Conservation (phyloP, 305 asterid genomes). For the Caryopteris hybrid region DNA sequence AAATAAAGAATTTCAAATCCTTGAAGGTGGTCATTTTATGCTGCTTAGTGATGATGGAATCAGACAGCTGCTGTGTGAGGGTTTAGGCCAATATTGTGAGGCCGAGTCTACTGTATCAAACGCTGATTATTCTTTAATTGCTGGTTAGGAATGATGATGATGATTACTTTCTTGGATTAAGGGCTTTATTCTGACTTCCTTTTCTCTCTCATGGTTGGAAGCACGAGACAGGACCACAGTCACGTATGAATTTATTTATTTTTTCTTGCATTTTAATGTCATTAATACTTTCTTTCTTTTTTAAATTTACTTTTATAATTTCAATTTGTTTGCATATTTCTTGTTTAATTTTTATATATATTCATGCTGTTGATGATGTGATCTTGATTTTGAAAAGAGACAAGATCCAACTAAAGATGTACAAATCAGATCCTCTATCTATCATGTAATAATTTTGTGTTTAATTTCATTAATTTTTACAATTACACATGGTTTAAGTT, state of each 20-base stretch:
- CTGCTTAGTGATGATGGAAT: background rate
- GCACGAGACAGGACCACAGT: constrained; percentile 40
- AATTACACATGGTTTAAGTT: background rate
- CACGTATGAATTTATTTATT: background rate
- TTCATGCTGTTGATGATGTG: background rate
- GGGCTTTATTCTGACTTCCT: constrained; percentile 23
- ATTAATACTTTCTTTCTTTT: background rate
- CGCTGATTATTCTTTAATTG: constrained; percentile 14
- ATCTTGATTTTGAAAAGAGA: constrained; percentile 12
- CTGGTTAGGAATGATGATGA: constrained; percentile 35
- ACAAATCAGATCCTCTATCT: background rate
- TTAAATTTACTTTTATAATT: too few relatives aligned
- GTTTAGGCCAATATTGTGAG: constrained; percentile 21
- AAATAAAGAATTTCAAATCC: constrained; percentile 9
- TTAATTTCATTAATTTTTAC: background rate
- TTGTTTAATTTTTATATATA: too few relatives aligned
- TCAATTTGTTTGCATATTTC: background rate
- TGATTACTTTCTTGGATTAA: constrained; percentile 38
- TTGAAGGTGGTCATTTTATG: background rate
- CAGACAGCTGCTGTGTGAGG: constrained; percentile 25
- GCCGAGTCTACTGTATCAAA: constrained; percentile 6
- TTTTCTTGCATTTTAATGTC: background rate
- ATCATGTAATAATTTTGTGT: background rate
- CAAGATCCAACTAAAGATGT: constrained; percentile 8
- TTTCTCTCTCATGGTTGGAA: constrained; percentile 24